These are phyloP conservation scores for Prunus salicina DNA, from an alignment of 306 rosid genomes.

Conservation along the genomic window DNA sequence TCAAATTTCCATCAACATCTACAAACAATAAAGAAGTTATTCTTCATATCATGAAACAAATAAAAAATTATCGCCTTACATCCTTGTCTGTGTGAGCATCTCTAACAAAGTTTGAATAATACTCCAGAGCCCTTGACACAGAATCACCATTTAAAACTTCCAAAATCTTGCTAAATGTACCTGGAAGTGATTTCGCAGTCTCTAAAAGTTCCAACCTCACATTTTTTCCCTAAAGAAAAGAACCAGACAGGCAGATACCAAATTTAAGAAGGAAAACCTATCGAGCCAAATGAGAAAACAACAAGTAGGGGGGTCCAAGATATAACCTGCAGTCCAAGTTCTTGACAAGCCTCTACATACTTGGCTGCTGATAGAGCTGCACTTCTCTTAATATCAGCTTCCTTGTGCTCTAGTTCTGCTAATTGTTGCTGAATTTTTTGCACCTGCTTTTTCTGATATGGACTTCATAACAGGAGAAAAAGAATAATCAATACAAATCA, in stretches of 20 bases:
- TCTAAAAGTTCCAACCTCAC: slow-evolving; percentile 81
- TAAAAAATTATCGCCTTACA: slow-evolving; percentile 47
- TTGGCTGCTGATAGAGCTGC: slow-evolving; percentile 74
- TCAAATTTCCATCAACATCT: neutral
- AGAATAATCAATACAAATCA: slow-evolving; percentile 7
- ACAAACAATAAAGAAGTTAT: neutral
- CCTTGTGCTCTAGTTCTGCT: slow-evolving; percentile 89
- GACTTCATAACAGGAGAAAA: slow-evolving; percentile 46
- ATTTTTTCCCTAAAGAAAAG: slow-evolving; percentile 64
- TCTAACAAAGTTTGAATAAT: slow-evolving; percentile 74
- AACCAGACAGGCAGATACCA: slow-evolving; percentile 13
- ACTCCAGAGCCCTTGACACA: slow-evolving; percentile 69
- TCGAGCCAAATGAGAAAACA: neutral
- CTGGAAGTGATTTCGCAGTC: slow-evolving; percentile 84
- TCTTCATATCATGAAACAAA: slow-evolving; percentile 8
- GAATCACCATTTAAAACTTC: slow-evolving; percentile 65
- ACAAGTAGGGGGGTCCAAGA: slow-evolving; percentile 13
- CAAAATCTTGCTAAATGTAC: slow-evolving; percentile 66
- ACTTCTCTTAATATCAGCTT: slow-evolving; percentile 82
- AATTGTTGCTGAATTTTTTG: slow-evolving; percentile 96
- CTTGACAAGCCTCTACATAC: slow-evolving; percentile 93
- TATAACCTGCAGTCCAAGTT: slow-evolving; percentile 90
- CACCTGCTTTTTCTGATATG: slow-evolving; percentile 86
- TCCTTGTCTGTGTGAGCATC: slow-evolving; percentile 81
- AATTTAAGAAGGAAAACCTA: neutral